These are phyloP conservation scores for Pochonia chlamydosporia DNA, from an alignment of 2,329 filamentous ascomycete genomes.

Conservation along the genomic window DNA sequence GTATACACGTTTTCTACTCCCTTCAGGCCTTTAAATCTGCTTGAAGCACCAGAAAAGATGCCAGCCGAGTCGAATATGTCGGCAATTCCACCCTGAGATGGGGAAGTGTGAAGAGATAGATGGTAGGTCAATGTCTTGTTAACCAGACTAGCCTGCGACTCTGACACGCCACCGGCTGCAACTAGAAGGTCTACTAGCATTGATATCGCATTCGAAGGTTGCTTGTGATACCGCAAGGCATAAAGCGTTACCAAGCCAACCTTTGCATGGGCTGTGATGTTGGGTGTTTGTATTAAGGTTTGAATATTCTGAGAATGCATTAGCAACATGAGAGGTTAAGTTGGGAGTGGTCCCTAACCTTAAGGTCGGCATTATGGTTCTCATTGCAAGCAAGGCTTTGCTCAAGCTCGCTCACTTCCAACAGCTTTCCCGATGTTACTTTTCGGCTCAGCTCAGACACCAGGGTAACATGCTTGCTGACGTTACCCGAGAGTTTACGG, in stretches of 20 bases:
- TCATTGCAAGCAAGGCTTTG: conserved; percentile 97
- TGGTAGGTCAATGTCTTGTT: conserved; percentile 80
- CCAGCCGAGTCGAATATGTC: conserved; percentile 89
- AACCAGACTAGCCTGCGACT: conserved; percentile 71
- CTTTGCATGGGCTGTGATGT: conserved; percentile 76
- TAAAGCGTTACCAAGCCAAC: conserved; percentile 90
- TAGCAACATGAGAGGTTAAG: conserved; percentile 11
- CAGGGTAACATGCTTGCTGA: conserved; percentile 95
- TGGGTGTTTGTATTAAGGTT: conserved; percentile 73
- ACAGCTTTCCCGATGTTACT: conserved; percentile 75
- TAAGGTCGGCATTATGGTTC: conserved; percentile 86
- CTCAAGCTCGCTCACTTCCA: conserved; percentile 97
- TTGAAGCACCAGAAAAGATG: conserved; percentile 83
- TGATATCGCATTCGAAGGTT: conserved; percentile 75
- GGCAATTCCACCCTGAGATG: conserved; percentile 71
- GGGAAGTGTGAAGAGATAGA: conserved; percentile 74
- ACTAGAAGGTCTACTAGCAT: conserved; percentile 82
- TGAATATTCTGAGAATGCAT: conserved; percentile 62
- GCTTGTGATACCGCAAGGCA: conserved; percentile 83
- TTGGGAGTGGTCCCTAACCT: conserved; percentile 44
- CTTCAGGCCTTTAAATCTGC: conserved; percentile 88
- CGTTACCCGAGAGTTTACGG: conserved; percentile 91
- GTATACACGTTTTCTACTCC: conserved; percentile 99
- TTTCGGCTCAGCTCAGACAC: conserved; percentile 88
- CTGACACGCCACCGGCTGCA: conserved; percentile 74